Evolutionary conservation across 1,284 basidiomycete genomes (phyloP).

Genomic region (Puccinia novopanici): DNA sequence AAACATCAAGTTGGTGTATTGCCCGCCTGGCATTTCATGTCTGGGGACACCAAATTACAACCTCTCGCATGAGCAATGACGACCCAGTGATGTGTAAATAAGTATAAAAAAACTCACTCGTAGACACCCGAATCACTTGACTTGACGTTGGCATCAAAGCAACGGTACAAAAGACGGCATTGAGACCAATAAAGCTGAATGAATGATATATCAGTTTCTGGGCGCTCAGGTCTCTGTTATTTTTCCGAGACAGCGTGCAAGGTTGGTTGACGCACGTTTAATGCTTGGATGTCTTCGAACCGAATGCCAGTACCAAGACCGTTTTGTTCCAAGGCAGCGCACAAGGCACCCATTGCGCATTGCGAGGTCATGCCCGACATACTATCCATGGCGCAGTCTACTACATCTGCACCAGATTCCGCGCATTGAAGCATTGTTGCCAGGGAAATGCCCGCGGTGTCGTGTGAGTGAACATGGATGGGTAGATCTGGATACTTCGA

Average conservation of each 20-base stretch:
- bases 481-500: conserved; percentile 95
- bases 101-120: conserved; percentile 23
- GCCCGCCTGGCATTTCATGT: conserved; percentile 98
- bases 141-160: conserved; percentile 98
- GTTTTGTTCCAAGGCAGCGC: conserved; percentile 92
- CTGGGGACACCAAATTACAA: conserved; percentile 84
- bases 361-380: conserved; percentile 99
- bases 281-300: conserved; percentile 93
- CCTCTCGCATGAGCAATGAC: conserved; percentile 61
- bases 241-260: not conserved
- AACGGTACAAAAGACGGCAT: conserved; percentile 89
- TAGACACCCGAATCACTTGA: conserved; percentile 66
- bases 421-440: conserved; percentile 96
- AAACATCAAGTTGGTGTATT: conserved; percentile 70
- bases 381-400: conserved; percentile 98
- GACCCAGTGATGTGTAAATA: not conserved
- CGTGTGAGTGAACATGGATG: conserved; percentile 99
- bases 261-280: conserved; percentile 66
- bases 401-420: conserved; percentile 92
- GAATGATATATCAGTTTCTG: not conserved
- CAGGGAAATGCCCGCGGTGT: conserved; percentile 96
- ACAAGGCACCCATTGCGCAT: conserved; percentile 96
- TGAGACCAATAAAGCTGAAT: conserved; percentile 85
- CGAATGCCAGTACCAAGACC: conserved; percentile 92
- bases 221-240: not conserved